Base-by-base conservation (phyloP, 768 basidiomycete genomes). In the Coprinopsis sp. region DNA sequence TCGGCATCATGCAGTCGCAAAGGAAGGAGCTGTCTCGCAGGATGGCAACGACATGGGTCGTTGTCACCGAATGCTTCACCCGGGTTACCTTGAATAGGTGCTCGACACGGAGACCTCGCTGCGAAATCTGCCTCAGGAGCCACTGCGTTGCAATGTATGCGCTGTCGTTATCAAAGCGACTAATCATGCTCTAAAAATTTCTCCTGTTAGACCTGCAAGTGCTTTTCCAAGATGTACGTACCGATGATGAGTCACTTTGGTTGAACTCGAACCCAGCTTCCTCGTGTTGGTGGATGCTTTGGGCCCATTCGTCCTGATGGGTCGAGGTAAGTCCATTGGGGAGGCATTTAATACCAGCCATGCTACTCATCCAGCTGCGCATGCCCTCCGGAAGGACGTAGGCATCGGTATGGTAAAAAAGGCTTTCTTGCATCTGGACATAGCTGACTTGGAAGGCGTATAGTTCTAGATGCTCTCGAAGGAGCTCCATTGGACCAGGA, bases 81-180 rank as follows among this genome's bases (percentile, higher is more conserved):
- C n/a, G n/a, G n/a, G 34, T 11, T 10, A 68, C 54, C 6, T 48
- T 41, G 25, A 64, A 43, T 5, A 68, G 37, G 21, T 64, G 56
- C 10, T 31, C 8, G 19, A 64, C 51, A 3, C 47, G 37, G 12
- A 64, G 53, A 1, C 59, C 59, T 21, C 51, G 49, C 0, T 50
- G 39, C 6, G 23, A 12, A 6, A 65, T 50, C 0, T 63, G 50
- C 2, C 53, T 54, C 25, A 70, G 50, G 0, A 70, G 49, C 48
- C 55, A 68, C 3, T 46, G 27, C 1, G 58, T 60, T 0, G 56
- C 59, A 2, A 69, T 63, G 36, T 63, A 54, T 7, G 51, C 53
- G 5, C 46, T 30, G 38, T 70, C 66, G 25, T 68, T 65, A 4
- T 33, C 34, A 46, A 67, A 67, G 13, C 28, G 27, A 39, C 67